Evolutionary conservation across 2,329 filamentous ascomycete genomes (phyloP).

Genomic region (Lasiodiplodia citricola): DNA sequence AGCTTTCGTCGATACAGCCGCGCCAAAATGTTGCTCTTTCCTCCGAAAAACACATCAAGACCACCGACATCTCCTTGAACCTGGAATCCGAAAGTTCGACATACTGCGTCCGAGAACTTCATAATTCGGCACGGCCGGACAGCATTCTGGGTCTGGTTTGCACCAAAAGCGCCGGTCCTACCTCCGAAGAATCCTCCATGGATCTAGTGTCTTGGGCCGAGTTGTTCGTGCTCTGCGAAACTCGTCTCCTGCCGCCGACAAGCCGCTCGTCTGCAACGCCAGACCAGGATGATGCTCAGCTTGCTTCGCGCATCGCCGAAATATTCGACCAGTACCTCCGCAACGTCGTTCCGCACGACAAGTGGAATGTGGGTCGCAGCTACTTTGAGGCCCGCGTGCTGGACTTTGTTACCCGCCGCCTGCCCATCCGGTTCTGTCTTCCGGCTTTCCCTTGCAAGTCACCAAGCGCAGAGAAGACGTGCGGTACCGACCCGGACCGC

Average conservation of each 20-base stretch:
- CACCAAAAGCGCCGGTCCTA: background rate
- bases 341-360: slow-evolving; percentile 37
- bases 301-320: slow-evolving; percentile 32
- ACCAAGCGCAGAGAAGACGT: slow-evolving; percentile 62
- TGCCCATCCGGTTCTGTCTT: slow-evolving; percentile 43
- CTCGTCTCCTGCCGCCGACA: slow-evolving; percentile 32
- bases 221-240: slow-evolving; percentile 38
- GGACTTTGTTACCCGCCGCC: slow-evolving; percentile 32
- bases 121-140: background rate
- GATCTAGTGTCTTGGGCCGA: slow-evolving; percentile 36
- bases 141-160: slow-evolving; percentile 11
- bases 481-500: slow-evolving; percentile 54
- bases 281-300: slow-evolving; percentile 32
- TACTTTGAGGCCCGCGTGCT: slow-evolving; percentile 34
- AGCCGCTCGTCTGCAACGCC: slow-evolving; percentile 31
- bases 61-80: background rate
- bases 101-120: slow-evolving; percentile 2
- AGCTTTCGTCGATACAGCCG: background rate
- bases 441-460: slow-evolving; percentile 69
- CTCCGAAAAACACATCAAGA: background rate
- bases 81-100: background rate
- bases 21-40: background rate
- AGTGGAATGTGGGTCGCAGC: slow-evolving; percentile 37
- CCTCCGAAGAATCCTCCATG: background rate
- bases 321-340: slow-evolving; percentile 39